Evolutionary conservation across 2,329 filamentous ascomycete species (phyloP).

Genomic region (Bipolaris cookei): DNA sequence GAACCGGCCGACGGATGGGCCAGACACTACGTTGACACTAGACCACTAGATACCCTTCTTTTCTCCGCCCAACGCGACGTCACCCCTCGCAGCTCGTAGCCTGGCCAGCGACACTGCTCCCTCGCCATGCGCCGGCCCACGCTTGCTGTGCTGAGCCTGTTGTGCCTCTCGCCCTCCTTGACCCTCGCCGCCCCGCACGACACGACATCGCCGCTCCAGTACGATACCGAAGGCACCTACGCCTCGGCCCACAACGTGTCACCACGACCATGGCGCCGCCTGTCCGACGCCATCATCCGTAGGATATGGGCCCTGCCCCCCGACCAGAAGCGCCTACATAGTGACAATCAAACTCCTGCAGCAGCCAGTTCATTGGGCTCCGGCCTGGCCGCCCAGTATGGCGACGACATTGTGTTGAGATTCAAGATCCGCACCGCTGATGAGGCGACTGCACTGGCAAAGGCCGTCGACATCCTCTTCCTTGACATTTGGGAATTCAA

Average conservation of each 20-base stretch:
- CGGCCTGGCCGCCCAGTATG: conserved; percentile 62
- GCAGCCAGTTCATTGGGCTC: conserved; percentile 18
- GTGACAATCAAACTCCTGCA: not conserved
- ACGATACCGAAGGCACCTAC: conserved; percentile 15
- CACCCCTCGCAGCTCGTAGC: not conserved
- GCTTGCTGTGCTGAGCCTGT: conserved; percentile 36
- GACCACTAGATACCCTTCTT: not conserved
- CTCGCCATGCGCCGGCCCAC: conserved; percentile 40
- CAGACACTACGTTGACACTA: not conserved
- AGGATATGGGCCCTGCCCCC: conserved; percentile 40
- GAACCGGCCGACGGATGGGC: not conserved
- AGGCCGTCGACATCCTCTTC: conserved; percentile 75
- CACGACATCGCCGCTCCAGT: conserved; percentile 17
- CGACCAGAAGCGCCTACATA: conserved; percentile 20
- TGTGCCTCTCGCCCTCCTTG: conserved; percentile 40
- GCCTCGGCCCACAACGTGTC: conserved; percentile 22
- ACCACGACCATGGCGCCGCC: conserved; percentile 45
- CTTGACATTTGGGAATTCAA: conserved; percentile 91
- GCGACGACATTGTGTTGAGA: conserved; percentile 83
- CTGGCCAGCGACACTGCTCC: not conserved
- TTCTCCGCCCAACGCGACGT: not conserved
- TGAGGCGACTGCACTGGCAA: conserved; percentile 73
- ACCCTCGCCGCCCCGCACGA: conserved; percentile 43
- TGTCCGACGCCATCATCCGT: conserved; percentile 47
- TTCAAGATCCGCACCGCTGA: conserved; percentile 76